phyloP scores from a whole-genome alignment of 306 rosid species.

The Carpinus fangiana region DNA sequence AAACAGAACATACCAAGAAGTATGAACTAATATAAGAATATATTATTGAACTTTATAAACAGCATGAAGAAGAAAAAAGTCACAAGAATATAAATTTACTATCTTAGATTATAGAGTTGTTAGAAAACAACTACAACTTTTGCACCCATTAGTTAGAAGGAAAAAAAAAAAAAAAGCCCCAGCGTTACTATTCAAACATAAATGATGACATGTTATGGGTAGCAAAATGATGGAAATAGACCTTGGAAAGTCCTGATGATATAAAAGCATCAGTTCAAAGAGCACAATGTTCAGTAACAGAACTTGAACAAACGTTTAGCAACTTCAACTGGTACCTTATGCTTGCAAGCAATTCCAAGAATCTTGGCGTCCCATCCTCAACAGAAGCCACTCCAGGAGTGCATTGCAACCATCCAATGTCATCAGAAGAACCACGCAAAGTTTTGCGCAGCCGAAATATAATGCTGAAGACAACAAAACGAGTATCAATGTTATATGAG shows the following conservation, averaged over 20 bases:
- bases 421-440: slow-evolving; percentile 70
- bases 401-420: slow-evolving; percentile 86
- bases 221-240: background rate
- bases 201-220: background rate
- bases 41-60: background rate
- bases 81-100: background rate
- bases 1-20: slow-evolving; percentile 13
- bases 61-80: background rate
- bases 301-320: background rate
- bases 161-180: background rate
- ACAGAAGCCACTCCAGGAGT: slow-evolving; percentile 68
- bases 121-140: too few relatives aligned
- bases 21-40: background rate
- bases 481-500: slow-evolving; percentile 8
- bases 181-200: background rate
- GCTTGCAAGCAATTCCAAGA: slow-evolving; percentile 71
- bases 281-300: background rate
- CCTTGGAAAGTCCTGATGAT: background rate
- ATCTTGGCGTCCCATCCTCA: slow-evolving; percentile 73
- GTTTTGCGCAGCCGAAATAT: slow-evolving; percentile 53
- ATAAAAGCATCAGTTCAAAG: background rate
- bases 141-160: too few relatives aligned
- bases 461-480: slow-evolving; percentile 44
- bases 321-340: slow-evolving; percentile 48
- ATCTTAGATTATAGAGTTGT: background rate